Percentiles rank a stretch among this genome's conserved stretches.
These are phyloP conservation scores for Pythium sukuiense DNA, from an alignment of 352 stramenopile species.

Conservation along the genomic window DNA sequence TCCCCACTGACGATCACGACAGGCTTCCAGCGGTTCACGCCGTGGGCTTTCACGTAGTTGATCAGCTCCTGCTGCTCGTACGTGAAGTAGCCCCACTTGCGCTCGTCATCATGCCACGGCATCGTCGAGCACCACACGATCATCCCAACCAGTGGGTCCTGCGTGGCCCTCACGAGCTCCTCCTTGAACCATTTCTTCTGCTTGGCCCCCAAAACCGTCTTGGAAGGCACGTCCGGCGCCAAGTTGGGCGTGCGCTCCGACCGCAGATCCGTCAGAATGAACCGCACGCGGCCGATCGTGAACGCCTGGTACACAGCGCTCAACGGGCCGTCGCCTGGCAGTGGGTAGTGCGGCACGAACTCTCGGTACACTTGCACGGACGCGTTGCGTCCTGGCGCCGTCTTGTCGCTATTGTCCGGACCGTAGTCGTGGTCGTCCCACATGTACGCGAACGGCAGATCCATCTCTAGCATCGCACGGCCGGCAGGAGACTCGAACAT, in stretches of 20 bases:
- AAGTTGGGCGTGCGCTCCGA: conserved; percentile 74
- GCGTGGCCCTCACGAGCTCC: conserved; percentile 63
- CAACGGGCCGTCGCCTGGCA: conserved; percentile 31
- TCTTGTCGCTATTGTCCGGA: conserved; percentile 87
- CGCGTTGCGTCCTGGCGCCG: conserved; percentile 60
- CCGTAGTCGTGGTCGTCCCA: conserved; percentile 92
- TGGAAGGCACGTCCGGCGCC: conserved; percentile 60
- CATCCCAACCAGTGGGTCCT: conserved; percentile 52
- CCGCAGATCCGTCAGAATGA: conserved; percentile 81
- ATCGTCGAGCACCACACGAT: conserved; percentile 89
- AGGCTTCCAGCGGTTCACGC: conserved; percentile 63
- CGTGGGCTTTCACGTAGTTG: conserved; percentile 66
- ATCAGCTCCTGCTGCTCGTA: conserved; percentile 80
- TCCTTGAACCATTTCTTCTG: conserved; percentile 89
- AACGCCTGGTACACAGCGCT: conserved; percentile 78
- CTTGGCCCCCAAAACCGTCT: conserved; percentile 79
- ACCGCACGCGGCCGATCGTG: conserved; percentile 81
- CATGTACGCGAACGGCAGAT: conserved; percentile 88
- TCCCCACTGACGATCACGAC: conserved; percentile 87
- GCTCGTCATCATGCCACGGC: conserved; percentile 85
- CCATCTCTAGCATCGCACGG: conserved; percentile 75
- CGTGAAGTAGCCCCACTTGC: conserved; percentile 86
- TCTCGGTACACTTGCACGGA: conserved; percentile 81
- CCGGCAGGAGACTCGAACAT: conserved; percentile 74
- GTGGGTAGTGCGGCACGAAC: conserved; percentile 77